phyloP scores from a whole-genome alignment of 495 filamentous ascomycete genomes.

The Terfezia claveryi region DNA sequence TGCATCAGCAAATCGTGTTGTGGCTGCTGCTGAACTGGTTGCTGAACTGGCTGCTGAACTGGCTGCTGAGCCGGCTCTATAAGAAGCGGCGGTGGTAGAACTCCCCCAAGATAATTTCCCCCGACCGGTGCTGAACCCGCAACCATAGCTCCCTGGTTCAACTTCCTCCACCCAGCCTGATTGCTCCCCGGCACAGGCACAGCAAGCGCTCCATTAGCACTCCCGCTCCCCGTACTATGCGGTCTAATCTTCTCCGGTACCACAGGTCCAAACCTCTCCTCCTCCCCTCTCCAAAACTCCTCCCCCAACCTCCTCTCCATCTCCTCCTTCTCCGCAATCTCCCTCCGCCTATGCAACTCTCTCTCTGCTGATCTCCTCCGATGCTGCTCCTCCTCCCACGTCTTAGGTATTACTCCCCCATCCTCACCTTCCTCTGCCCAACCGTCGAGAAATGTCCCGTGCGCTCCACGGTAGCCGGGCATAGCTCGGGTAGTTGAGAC shows the following conservation, averaged over 20 bases:
- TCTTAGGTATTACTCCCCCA: slow-evolving; percentile 13
- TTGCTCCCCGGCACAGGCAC: not conserved
- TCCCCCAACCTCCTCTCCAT: slow-evolving; percentile 11
- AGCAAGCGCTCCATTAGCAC: no score
- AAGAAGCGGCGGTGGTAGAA: not conserved
- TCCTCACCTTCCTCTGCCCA: slow-evolving; percentile 11
- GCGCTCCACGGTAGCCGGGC: slow-evolving; percentile 7
- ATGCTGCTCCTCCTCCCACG: slow-evolving; percentile 19
- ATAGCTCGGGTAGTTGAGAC: slow-evolving; percentile 4
- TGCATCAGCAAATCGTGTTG: not conserved
- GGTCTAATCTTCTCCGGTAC: not conserved
- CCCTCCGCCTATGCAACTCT: slow-evolving; percentile 14
- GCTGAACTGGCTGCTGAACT: not conserved
- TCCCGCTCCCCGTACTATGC: not conserved
- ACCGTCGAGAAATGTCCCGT: slow-evolving; percentile 5
- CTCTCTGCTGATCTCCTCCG: slow-evolving; percentile 12
- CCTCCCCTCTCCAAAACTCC: not conserved
- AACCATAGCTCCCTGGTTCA: not conserved
- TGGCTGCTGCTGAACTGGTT: not conserved
- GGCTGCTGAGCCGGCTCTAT: not conserved
- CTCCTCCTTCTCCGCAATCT: slow-evolving; percentile 9
- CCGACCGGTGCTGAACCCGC: not conserved
- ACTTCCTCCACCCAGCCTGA: not conserved
- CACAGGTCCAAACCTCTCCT: not conserved
- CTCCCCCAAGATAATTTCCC: not conserved